Base-by-base conservation (phyloP, 805 yeast genomes). In the Starmerella apis region DNA sequence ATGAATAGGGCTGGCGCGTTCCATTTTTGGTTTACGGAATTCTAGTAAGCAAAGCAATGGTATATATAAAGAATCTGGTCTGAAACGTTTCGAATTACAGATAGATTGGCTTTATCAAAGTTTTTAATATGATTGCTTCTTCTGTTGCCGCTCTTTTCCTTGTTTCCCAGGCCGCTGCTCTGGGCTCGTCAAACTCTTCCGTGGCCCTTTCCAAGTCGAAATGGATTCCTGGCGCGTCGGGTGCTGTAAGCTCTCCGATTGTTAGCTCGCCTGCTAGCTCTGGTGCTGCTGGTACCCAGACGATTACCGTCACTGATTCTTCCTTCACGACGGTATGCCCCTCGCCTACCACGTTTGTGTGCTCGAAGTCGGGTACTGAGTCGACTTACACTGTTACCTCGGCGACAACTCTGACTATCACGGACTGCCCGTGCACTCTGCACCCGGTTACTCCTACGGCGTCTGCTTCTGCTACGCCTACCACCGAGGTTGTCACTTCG, bases 341-440 rank as follows among this genome's bases (percentile, higher is more conserved):
- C 19, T 32, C 36, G 16, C 20, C 42, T 7, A 49, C 52, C 8
- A 32, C 48, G 4, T 49, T 49, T 39, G 33, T 41, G 13, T 46
- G 46, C 25, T 13, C 22, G 6, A 33, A 31, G 36, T 8, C 6
- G 16, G 39, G 22, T 25, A 14, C 22, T 7, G 31, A 14, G 31
- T 42, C 48, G 11, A 81, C 88, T 64, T 74, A 77, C 77, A 78
- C 83, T 59, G 86, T 81, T 65, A 78, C 87, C 55, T 79, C 67
- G 60, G 78, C 88, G 52, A 81, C 88, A 67, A 83, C 92, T 60
- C 67, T 83, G 63, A 83, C 90, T 68, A 74, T 83, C 77, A 83
- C 92, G 63, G 80, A 84, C 74, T 79, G 83, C 68, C 87, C 86
- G 65, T 84, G 94, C 73, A 81, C 88, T 48, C 39, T 61, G 58